Evolutionary conservation across 2,329 filamentous ascomycete genomes (phyloP).

Genomic region (Emergomyces orientalis): DNA sequence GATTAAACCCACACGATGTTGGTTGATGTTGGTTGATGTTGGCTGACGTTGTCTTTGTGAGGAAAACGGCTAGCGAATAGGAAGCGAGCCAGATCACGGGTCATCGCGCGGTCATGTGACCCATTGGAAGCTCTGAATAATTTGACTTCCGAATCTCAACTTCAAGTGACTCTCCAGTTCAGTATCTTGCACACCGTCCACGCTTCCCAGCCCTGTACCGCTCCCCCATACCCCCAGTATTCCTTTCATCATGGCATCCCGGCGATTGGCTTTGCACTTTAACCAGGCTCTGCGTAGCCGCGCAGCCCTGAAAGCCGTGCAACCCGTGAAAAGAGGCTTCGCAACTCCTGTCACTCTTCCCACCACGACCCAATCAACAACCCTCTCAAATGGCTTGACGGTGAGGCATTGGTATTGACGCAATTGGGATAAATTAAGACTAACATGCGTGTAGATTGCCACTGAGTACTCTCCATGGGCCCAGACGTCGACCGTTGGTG

Average conservation of each 20-base stretch:
- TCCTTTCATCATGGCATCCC: slow-evolving; percentile 69
- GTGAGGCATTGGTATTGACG: slow-evolving; percentile 41
- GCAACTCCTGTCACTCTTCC: slow-evolving; percentile 67
- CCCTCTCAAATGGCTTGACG: slow-evolving; percentile 93
- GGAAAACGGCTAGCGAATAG: slow-evolving; percentile 11
- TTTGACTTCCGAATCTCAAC: slow-evolving; percentile 39
- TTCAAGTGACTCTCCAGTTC: slow-evolving; percentile 28
- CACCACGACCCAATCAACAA: slow-evolving; percentile 88
- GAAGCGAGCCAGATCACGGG: slow-evolving; percentile 28
- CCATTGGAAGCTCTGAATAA: slow-evolving; percentile 35
- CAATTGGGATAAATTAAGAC: slow-evolving; percentile 21
- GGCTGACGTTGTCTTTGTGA: not conserved
- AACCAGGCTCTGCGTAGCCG: slow-evolving; percentile 82
- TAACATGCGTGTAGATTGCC: slow-evolving; percentile 60
- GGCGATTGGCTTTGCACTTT: slow-evolving; percentile 93
- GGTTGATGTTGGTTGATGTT: not conserved
- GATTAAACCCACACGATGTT: not conserved
- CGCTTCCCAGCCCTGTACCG: slow-evolving; percentile 26
- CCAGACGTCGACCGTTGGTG: slow-evolving; percentile 94
- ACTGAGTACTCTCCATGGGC: slow-evolving; percentile 97
- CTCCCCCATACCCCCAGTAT: slow-evolving; percentile 39
- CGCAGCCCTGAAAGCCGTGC: slow-evolving; percentile 68
- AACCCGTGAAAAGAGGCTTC: slow-evolving; percentile 73
- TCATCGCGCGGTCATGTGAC: slow-evolving; percentile 38
- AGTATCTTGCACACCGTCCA: slow-evolving; percentile 33